Percentiles rank a stretch among this genome's conserved stretches.
Conservation (phyloP, 768 basidiomycete species). For the Cubamyces lactineus region DNA sequence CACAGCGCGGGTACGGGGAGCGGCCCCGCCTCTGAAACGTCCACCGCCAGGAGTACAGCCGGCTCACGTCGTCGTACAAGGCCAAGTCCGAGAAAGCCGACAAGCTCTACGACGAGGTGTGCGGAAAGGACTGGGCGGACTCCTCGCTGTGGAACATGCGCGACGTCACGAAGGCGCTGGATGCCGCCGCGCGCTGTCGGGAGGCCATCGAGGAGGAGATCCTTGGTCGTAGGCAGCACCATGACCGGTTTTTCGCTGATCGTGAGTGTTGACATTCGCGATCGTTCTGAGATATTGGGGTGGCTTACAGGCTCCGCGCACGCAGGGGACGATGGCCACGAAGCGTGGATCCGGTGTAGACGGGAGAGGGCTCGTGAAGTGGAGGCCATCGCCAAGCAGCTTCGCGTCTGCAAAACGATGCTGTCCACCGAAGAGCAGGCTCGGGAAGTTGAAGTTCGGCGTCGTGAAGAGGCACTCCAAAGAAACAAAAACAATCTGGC, state of each 20-base stretch:
- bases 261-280: background rate
- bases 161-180: background rate
- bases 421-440: background rate
- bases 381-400: constrained; percentile 1
- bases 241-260: constrained; percentile 11
- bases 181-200: background rate
- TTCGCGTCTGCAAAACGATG: background rate
- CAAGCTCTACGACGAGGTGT: background rate
- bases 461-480: background rate
- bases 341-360: constrained; percentile 7
- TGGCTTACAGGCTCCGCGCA: background rate
- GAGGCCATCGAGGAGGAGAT: constrained; percentile 7
- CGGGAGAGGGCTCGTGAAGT: constrained; percentile 3
- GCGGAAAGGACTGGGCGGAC: constrained; percentile 4
- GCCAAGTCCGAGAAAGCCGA: background rate
- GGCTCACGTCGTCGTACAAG: constrained; percentile 10
- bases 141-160: background rate
- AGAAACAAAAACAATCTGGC: background rate
- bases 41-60: constrained; percentile 10
- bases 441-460: no score
- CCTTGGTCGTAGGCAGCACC: constrained; percentile 7
- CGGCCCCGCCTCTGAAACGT: constrained; percentile 6
- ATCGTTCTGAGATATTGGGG: background rate
- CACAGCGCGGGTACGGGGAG: background rate
- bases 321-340: constrained; percentile 9